Base-by-base conservation (phyloP, 2,329 filamentous ascomycete species). In the Chalaropsis ovoidea region DNA sequence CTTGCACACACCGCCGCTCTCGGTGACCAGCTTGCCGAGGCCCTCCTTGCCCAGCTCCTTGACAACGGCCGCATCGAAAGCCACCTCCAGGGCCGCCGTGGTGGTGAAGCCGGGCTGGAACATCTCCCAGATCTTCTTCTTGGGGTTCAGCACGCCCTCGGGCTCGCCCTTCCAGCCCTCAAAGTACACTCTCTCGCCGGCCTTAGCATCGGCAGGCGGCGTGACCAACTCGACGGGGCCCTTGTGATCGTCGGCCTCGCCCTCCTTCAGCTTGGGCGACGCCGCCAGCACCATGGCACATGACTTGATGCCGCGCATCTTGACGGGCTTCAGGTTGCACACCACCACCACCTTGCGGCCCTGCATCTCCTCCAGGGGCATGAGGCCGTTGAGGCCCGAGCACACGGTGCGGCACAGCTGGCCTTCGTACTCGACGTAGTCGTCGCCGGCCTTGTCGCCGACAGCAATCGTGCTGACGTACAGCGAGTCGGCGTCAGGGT, bases 41-140 rank as follows among this genome's bases (percentile, higher is more conserved):
- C 82, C 88, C 68, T 86, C 83, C 75, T 87, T 87, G 72, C 87
- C 86, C 67, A 93, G 79, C 76, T 87, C 85, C 76, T 89, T 87
- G 43, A 96, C 89, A 58, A 80, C 85, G 56, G 77, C 81, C 2
- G 88, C 89, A 72, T 97, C 89, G 74, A 97, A 99, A 0, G 82
- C 91, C 43, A 96, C 93, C 76, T 92, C 88, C 63, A 93, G 80
- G 60, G 76, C 77, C 7, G 87, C 87, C 1, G 88, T 95, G 7
- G 93, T 99, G 39, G 89, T 95, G 78, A 97, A 97, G 0, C 93
- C 94, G 0, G 92, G 91, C 81, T 97, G 93, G 77, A 96, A 90
- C 10, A 83, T 90, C 81, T 99, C 94, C 92, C 93, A 97, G 68
- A 97, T 80, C 86, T 97, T 97, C 86, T 97, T 99, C 87, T 99